These are phyloP conservation scores for Mariannaea sp. DNA, from an alignment of 2,329 filamentous ascomycete species.

Conservation along the genomic window DNA sequence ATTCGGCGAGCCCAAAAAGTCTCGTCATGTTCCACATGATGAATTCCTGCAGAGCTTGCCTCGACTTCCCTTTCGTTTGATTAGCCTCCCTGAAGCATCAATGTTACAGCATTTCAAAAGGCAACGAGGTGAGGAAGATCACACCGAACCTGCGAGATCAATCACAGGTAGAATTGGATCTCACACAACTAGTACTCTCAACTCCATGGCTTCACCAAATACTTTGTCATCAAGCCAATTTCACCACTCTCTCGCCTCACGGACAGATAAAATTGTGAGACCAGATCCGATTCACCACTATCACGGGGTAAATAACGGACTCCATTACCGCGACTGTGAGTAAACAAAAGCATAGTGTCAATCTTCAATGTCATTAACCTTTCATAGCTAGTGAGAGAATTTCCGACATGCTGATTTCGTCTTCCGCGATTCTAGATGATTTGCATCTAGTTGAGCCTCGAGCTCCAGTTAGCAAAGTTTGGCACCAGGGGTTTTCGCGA, in stretches of 20 bases:
- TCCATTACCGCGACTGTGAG: constrained; percentile 30
- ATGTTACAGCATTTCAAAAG: constrained; percentile 41
- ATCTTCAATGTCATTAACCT: constrained; percentile 6
- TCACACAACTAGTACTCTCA: constrained; percentile 40
- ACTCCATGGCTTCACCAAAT: constrained; percentile 32
- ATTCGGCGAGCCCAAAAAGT: constrained; percentile 10
- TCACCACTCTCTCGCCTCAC: constrained; percentile 13
- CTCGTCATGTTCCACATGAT: constrained; percentile 29
- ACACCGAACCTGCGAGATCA: constrained; percentile 38
- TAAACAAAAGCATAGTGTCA: neutral
- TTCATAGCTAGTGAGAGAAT: constrained; percentile 30
- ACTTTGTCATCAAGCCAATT: constrained; percentile 36
- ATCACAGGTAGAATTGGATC: constrained; percentile 40
- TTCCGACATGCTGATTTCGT: constrained; percentile 32
- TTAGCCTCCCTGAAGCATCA: constrained; percentile 46
- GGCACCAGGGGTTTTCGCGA: constrained; percentile 20
- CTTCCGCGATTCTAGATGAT: constrained; percentile 34
- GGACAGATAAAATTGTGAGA: constrained; percentile 2
- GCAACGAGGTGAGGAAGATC: constrained; percentile 45
- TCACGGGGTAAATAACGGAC: constrained; percentile 9
- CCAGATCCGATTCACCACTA: constrained; percentile 28
- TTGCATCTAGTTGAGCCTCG: constrained; percentile 18
- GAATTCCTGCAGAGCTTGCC: constrained; percentile 33
- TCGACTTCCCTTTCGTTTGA: constrained; percentile 43
- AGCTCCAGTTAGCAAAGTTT: constrained; percentile 12